Evolutionary conservation across 805 yeast genomes (phyloP).

Genomic region (Candida loeiensis): DNA sequence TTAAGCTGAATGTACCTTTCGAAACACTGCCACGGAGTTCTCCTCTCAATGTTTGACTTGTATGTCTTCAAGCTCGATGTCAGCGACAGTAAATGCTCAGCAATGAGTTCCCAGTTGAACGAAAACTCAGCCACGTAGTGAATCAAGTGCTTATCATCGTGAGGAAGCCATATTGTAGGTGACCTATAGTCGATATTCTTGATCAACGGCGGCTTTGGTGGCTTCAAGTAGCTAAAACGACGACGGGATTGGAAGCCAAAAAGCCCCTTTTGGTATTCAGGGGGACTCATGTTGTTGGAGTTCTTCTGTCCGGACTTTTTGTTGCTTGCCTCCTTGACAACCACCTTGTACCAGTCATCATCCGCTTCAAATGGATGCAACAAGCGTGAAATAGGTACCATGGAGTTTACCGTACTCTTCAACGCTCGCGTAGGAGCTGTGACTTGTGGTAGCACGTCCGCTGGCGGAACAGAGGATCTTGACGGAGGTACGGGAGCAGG

Average conservation of each 20-base stretch:
- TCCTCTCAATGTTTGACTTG: slow-evolving; percentile 83
- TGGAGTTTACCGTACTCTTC: slow-evolving; percentile 28
- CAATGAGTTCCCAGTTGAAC: slow-evolving; percentile 90
- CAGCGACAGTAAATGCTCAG: slow-evolving; percentile 69
- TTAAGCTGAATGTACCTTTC: slow-evolving; percentile 92
- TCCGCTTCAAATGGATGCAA: slow-evolving; percentile 63
- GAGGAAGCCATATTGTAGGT: slow-evolving; percentile 95
- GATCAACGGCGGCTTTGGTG: slow-evolving; percentile 88
- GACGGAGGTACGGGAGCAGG: too few species aligned
- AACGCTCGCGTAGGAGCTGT: slow-evolving; percentile 18
- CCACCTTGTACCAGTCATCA: slow-evolving; percentile 56
- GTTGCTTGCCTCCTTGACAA: slow-evolving; percentile 41
- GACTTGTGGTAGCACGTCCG: not conserved
- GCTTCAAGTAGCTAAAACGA: slow-evolving; percentile 63
- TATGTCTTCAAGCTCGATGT: slow-evolving; percentile 60
- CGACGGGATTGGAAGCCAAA: slow-evolving; percentile 52
- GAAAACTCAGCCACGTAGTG: slow-evolving; percentile 80
- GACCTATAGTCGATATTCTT: slow-evolving; percentile 77
- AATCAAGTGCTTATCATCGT: slow-evolving; percentile 79
- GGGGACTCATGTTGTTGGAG: slow-evolving; percentile 19
- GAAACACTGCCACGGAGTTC: slow-evolving; percentile 99
- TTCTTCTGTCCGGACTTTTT: slow-evolving; percentile 6
- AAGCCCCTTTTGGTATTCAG: slow-evolving; percentile 53
- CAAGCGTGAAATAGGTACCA: slow-evolving; percentile 62
- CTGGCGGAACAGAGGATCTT: not conserved